Evolutionary conservation across 495 filamentous ascomycete genomes (phyloP).

Genomic region (Xylaria nigripes): DNA sequence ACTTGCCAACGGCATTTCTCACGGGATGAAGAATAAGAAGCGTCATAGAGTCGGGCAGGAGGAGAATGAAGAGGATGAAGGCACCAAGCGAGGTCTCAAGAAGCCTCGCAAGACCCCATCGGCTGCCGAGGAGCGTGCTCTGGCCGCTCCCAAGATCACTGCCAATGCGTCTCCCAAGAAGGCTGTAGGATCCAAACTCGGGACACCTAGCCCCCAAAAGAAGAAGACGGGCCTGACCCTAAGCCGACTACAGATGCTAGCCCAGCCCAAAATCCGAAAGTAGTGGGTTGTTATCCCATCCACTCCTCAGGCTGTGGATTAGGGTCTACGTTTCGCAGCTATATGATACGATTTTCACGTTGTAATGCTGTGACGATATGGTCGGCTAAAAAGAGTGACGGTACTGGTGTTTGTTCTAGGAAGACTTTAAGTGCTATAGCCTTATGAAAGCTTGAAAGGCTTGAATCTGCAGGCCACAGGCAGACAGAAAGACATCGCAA

Average conservation of each 20-base stretch:
- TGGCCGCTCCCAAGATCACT: conserved; percentile 34
- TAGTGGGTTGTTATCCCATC: conserved; percentile 13
- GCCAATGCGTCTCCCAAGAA: conserved; percentile 23
- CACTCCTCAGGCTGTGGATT: not conserved
- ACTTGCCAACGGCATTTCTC: conserved; percentile 39
- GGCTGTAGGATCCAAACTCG: conserved; percentile 4
- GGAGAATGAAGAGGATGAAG: conserved; percentile 42
- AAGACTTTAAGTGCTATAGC: not conserved
- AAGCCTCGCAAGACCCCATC: conserved; percentile 38
- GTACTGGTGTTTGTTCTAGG: not conserved
- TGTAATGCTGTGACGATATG: not conserved
- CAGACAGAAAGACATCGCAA: not conserved
- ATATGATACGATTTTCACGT: not conserved
- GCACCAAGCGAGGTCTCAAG: conserved; percentile 32
- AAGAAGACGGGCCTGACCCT: conserved; percentile 38
- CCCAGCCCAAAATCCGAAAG: conserved; percentile 43
- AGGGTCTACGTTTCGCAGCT: not conserved
- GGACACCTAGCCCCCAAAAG: conserved; percentile 38
- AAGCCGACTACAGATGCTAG: conserved; percentile 45
- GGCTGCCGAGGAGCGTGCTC: conserved; percentile 39
- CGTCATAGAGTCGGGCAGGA: conserved; percentile 47
- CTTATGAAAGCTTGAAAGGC: not conserved
- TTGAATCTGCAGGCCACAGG: not conserved
- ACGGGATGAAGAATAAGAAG: conserved; percentile 71
- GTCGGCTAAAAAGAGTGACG: not conserved